Evolutionary conservation across 2,329 filamentous ascomycete species (phyloP), one percentile per base, ranked within the genome.

Genomic region (Cercospora sp.): DNA sequence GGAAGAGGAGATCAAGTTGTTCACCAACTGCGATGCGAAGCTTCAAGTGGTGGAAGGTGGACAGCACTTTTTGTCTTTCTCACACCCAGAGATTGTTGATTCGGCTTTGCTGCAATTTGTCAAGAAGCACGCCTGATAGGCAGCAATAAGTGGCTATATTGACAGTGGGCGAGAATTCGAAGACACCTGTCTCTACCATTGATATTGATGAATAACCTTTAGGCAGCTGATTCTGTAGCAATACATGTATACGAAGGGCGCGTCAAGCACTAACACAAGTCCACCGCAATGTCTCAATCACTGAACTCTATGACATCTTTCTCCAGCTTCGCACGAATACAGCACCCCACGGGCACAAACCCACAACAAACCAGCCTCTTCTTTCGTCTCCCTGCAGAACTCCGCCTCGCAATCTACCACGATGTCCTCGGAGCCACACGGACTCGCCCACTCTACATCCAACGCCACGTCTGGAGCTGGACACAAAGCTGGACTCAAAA

Each of bases 31-130:
- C 2, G 80, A 84, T 68, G 81, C 81, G 6, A 76, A 78, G 60
- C 66, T 86, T 63, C 73, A 80, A 45, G 76, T 80, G 48, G 75
- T 86, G 1, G 75, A 85, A 26, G 83, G 79, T 5, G 84, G 84
- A 1, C 77, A 81, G 64, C 84, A 86, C 73, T 86, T 85, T 69
- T 74, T 86, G 68, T 83, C 79, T 65, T 80, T 78, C 8, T 81
- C 81, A 4, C 79, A 84, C 74, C 82, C 83, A 1, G 75, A 77
- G 6, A 81, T 83, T 66, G 82, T 87, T 2, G 77, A 81, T 65
- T 69, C 71, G 20, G 77, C 76, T 10, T 42, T 80, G 36, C 42
- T 76, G 36, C 65, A 76, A 58, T 78, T 82, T 72, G 71, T 80
- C n/a, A 60, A 36, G 20, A 60, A 55, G 57, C 42, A 65, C 26